Base-by-base conservation (phyloP, 371 early-diverging fungal species). In the Smittium culicis region DNA sequence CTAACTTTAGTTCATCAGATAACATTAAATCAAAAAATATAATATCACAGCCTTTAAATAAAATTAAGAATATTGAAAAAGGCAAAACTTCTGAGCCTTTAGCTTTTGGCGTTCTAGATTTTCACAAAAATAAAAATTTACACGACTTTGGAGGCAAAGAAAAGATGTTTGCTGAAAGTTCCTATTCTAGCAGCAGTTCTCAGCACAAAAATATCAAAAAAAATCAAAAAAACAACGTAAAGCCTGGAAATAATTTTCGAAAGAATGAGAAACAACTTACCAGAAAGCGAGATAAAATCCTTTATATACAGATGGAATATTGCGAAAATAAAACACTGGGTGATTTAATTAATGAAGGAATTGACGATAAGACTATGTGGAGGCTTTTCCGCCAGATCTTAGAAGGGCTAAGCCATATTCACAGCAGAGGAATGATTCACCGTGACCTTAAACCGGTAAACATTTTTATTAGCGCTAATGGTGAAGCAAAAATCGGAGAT, bases 231-330 rank as follows among this genome's bases (percentile, higher is more conserved):
- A n/a, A n/a, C n/a, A n/a, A n/a, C n/a, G n/a, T n/a, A n/a, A n/a
- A n/a, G n/a, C n/a, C n/a, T n/a, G n/a, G n/a, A n/a, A n/a, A n/a
- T n/a, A n/a, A n/a, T n/a, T n/a, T n/a, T n/a, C n/a, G n/a, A n/a
- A n/a, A n/a, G n/a, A n/a, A n/a, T n/a, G n/a, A n/a, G n/a, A n/a
- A n/a, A n/a, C n/a, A n/a, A n/a, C n/a, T n/a, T n/a, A n/a, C n/a
- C n/a, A n/a, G n/a, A n/a, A n/a, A n/a, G n/a, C 54, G 25, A 17
- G 54, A 59, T 60, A 65, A 72, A 65, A 75, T 77, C 1, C 78
- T 96, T 35, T 95, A 93, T 66, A 96, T 96, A 68, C 96, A 96
- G 74, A 96, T 96, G 97, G 96, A 96, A 76, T 95, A 94, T 72
- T 96, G 97, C 73, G 94, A 94, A 71, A 87, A 92, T 63, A 89